Evolutionary conservation across 2,329 filamentous ascomycete genomes (phyloP), one percentile per base, ranked within the genome.

Genomic region (Cordyceps fumosorosea): DNA sequence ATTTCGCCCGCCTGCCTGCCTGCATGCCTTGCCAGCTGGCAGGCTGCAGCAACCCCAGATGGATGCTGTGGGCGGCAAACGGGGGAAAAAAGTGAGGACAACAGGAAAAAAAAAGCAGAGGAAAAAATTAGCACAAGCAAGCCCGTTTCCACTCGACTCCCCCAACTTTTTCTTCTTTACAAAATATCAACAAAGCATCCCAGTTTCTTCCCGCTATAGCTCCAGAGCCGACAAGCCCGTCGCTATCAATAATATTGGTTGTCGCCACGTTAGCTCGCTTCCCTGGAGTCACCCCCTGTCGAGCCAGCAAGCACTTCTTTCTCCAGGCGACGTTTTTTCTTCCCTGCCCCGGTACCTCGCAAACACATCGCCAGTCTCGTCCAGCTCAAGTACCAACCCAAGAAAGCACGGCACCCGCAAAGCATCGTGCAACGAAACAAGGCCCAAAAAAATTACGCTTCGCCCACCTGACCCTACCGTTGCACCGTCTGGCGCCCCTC

Each of bases 21-120:
- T 32, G 26, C 29, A 52, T 32, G 52, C 45, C 37, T 37, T 57
- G 60, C 53, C 60, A 62, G 60, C 60, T 56, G 60, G 60, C 60
- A 52, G 51, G 34, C 34, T 37, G 34, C 34, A 37, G 34, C 5
- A 5, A 44, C 52, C 52, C 52, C 52, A 55, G 52, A 55, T 55
- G 52, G 52, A 16, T 34, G 26, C 26, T 22, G 54, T 47, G 54
- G 54, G 42, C 54, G 42, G 54, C 54, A 56, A 56, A 56, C 18
- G 5, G 10, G 16, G 26, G 14, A 47, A 20, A 47, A 11, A 8
- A 6, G n/a, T 20, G 16, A 48, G 24, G 55, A 55, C 55, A 48
- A 40, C 6, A 10, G 26, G 7, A 29, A 20, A 37, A 47, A 47
- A 20, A 47, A 22, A 22, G 14, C 12, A 29, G n/a, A 29, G 37